Evolutionary conservation across 75 land plant species (phyloP), one percentile per base, ranked within the genome.

Genomic region (Chamaecyparis obtusa): DNA sequence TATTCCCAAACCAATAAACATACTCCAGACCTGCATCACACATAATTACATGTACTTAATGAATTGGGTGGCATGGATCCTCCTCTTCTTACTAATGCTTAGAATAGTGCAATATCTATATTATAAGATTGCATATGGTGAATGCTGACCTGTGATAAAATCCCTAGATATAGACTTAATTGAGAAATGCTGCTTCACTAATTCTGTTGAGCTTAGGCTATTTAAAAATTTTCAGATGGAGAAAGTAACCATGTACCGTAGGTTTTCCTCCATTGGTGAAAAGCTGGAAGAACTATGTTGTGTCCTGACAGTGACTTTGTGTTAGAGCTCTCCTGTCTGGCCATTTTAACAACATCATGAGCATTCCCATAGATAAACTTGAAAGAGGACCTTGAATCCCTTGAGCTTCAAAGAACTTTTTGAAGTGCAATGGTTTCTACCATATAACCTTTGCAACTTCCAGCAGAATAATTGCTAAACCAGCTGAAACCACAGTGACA

Each of bases 281-380:
- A 9, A 80, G 84, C 82, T 5, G 94, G 94, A 30, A 72, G 27
- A 86, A 90, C 89, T 81, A 90, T 67, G 87, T 56, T 46, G 88
- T 84, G 57, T 24, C 30, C 30, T 41, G 43, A 56, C n/a, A 35
- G 39, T 17, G 84, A 77, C 84, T 84, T 44, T 33, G 88, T 48
- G 83, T 71, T 72, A 17, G 85, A n/a, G 49, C 49, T 86, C 1
- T 88, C 87, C 30, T 72, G 60, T 16, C 46, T 19, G 54, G 27
- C 46, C 83, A 90, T 36, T 13, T 37, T 27, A 6, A 85, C 86
- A 33, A 92, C 87, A 44, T 92, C 93, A 43, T 74, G 77, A 32
- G 89, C 19, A 89, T 92, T 92, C 5, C 93, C 87, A 86, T 86
- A 86, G 0, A 74, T 27, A 11, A 86, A 74, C 24, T 86, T 76